phyloP scores from a whole-genome alignment of 2,329 filamentous ascomycete species.

The Nigrospora oryzae region DNA sequence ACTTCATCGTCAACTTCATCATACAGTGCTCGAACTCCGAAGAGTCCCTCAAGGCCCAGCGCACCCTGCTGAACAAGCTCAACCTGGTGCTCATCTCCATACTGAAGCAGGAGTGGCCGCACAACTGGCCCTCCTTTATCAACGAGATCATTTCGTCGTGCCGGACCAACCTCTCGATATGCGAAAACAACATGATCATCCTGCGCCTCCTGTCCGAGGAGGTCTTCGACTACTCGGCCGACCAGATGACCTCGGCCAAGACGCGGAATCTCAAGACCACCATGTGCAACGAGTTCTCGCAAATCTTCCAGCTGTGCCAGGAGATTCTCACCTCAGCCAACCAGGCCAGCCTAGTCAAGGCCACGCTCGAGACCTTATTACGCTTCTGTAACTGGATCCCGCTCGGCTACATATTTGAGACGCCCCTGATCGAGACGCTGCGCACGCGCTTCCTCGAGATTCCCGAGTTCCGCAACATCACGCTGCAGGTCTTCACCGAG shows the following conservation, averaged over 20 bases:
- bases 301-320: conserved; percentile 95
- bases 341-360: conserved; percentile 82
- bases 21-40: conserved; percentile 88
- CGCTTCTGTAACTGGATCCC: conserved; percentile 99
- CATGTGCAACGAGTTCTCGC: conserved; percentile 98
- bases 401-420: conserved; percentile 97
- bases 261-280: conserved; percentile 94
- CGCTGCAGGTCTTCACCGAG: conserved; percentile 92
- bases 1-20: conserved; percentile 98
- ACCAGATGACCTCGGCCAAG: conserved; percentile 98
- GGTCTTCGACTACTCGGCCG: conserved; percentile 96
- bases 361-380: conserved; percentile 91
- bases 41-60: conserved; percentile 75
- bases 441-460: conserved; percentile 87
- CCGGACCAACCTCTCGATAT: conserved; percentile 90
- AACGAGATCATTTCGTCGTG: conserved; percentile 98
- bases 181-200: conserved; percentile 99
- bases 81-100: conserved; percentile 96
- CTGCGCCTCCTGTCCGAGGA: conserved; percentile 92
- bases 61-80: conserved; percentile 92
- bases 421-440: conserved; percentile 87
- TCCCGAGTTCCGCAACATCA: conserved; percentile 93
- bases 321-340: conserved; percentile 88
- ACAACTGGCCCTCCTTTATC: conserved; percentile 99
- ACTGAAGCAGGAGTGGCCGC: conserved; percentile 98